Conservation (phyloP, 257 asterid species). For the Asclepias syriaca region DNA sequence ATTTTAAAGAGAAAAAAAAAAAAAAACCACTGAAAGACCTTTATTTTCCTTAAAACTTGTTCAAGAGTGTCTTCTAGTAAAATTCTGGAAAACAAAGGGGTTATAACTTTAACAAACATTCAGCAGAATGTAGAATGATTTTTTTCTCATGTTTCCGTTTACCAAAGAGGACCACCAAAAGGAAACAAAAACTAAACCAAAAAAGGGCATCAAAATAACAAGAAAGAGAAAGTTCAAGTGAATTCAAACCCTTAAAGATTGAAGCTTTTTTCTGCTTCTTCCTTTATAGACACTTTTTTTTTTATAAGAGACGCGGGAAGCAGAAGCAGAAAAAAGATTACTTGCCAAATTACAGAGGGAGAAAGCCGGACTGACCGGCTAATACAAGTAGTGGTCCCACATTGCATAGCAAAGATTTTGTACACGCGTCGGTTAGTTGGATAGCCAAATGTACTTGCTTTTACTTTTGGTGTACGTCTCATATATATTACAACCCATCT, state of each 20-base stretch:
- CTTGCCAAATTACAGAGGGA: not conserved
- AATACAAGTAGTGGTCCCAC: constrained; percentile 33
- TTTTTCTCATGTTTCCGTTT: too few relatives aligned
- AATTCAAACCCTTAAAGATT: constrained; percentile 18
- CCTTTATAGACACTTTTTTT: not conserved
- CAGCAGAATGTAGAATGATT: not conserved
- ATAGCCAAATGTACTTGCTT: not conserved
- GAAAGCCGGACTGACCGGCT: constrained; percentile 29
- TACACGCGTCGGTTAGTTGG: constrained; percentile 23
- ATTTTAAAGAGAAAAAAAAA: not conserved
- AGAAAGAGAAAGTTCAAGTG: not conserved
- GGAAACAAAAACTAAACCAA: not conserved
- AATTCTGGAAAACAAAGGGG: not conserved
- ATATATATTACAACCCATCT: not conserved
- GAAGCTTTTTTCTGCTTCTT: not conserved
- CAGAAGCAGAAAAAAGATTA: not conserved
- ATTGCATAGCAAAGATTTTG: constrained; percentile 4
- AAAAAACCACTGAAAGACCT: not conserved
- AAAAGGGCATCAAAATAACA: not conserved
- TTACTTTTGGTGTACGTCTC: not conserved
- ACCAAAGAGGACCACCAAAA: not conserved
- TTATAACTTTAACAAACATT: not conserved
- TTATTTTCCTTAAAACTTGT: not conserved
- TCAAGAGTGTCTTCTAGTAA: not conserved
- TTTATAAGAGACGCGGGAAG: constrained; percentile 42